These are phyloP conservation scores for Debaryomyces psychrophilus DNA, from an alignment of 1,139 yeast species.

Conservation along the genomic window DNA sequence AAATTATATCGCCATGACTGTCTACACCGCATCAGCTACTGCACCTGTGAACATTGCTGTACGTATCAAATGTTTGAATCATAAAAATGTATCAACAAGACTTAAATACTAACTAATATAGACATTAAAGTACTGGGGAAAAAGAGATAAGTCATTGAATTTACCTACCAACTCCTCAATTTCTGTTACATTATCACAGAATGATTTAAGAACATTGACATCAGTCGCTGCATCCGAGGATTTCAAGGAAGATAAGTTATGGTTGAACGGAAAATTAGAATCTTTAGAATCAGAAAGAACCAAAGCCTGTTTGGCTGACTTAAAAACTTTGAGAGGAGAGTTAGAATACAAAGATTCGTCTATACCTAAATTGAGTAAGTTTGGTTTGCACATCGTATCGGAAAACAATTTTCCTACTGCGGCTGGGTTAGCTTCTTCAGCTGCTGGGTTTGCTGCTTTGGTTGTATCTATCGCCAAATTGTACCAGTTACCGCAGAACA, in stretches of 20 bases:
- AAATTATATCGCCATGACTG: slow-evolving; percentile 32
- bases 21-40: slow-evolving; percentile 78
- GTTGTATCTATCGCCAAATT: slow-evolving; percentile 84
- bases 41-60: slow-evolving; percentile 98
- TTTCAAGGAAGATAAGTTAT: slow-evolving; percentile 67
- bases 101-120: slow-evolving; percentile 31
- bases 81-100: background rate
- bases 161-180: slow-evolving; percentile 95
- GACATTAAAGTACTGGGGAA: slow-evolving; percentile 98
- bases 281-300: slow-evolving; percentile 70
- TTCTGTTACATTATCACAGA: slow-evolving; percentile 89
- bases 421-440: slow-evolving; percentile 96
- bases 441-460: slow-evolving; percentile 97
- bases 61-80: slow-evolving; percentile 30
- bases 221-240: slow-evolving; percentile 72
- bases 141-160: slow-evolving; percentile 83
- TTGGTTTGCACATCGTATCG: slow-evolving; percentile 78
- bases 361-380: slow-evolving; percentile 64
- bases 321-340: slow-evolving; percentile 64
- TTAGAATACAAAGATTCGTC: slow-evolving; percentile 53
- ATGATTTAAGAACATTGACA: slow-evolving; percentile 87
- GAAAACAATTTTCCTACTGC: slow-evolving; percentile 99
- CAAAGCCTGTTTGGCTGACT: slow-evolving; percentile 75
- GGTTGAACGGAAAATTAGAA: slow-evolving; percentile 81
- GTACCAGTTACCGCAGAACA: slow-evolving; percentile 76